A percentile compares a stretch with the other conserved stretches of the same genome.
phyloP scores from a whole-genome alignment of 768 basidiomycete species.

The Lentinula sp. region DNA sequence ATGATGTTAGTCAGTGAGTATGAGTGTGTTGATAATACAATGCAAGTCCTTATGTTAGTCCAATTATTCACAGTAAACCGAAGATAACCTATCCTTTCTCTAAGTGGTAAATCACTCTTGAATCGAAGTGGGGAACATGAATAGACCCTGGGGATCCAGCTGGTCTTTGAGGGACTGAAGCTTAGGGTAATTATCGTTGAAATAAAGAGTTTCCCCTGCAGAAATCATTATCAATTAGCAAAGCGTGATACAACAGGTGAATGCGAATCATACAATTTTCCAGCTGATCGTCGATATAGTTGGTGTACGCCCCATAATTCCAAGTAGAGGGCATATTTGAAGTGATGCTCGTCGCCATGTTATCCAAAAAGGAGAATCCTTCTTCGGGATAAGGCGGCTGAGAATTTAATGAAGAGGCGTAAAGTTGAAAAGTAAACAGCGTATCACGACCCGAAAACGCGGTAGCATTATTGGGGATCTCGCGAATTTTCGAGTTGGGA shows the following conservation, averaged over 20 bases:
- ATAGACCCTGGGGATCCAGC: conserved; percentile 30
- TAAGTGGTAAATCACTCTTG: conserved; percentile 8
- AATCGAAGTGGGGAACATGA: conserved; percentile 32
- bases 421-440: conserved; percentile 30
- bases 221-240: not conserved
- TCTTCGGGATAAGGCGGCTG: conserved; percentile 24
- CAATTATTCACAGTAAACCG: not conserved
- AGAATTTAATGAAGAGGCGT: conserved; percentile 20
- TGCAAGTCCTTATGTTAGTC: not conserved
- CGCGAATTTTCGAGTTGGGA: conserved; percentile 25
- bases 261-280: conserved; percentile 18
- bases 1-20: too few species aligned
- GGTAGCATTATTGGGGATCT: conserved; percentile 19
- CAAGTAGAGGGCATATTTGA: conserved; percentile 5
- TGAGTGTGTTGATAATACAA: too few species aligned
- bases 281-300: conserved; percentile 33
- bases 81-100: not conserved
- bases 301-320: conserved; percentile 18
- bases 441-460: conserved; percentile 28
- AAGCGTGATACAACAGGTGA: too few species aligned
- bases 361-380: conserved; percentile 31
- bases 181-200: conserved; percentile 23
- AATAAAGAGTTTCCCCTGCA: conserved; percentile 28
- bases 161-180: conserved; percentile 24
- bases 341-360: conserved; percentile 9